Evolutionary conservation across 768 basidiomycete genomes (phyloP).

Genomic region (Tylopilus intermedius): DNA sequence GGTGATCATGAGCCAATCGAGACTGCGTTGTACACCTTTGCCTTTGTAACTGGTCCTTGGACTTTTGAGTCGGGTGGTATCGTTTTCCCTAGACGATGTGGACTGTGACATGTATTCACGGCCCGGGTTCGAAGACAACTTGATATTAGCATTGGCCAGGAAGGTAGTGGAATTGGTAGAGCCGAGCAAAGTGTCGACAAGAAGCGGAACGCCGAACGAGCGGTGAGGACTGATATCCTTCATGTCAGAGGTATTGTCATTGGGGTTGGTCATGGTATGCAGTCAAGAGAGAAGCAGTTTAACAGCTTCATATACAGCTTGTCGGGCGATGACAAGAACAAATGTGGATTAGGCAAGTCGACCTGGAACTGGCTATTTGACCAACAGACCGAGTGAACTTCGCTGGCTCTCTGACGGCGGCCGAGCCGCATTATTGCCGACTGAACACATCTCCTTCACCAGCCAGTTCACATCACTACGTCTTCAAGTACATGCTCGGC

Average conservation of each 20-base stretch:
- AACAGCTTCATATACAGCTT: slow-evolving; percentile 18
- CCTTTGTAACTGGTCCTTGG: slow-evolving; percentile 18
- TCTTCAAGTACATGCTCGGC: too few species aligned
- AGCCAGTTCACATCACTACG: too few species aligned
- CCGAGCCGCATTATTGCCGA: too few species aligned
- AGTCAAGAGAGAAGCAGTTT: slow-evolving; percentile 7
- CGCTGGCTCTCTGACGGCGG: not conserved
- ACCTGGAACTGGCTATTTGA: not conserved
- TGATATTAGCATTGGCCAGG: not conserved
- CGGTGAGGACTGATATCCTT: slow-evolving; percentile 16
- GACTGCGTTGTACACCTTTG: slow-evolving; percentile 13
- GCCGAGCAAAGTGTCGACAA: not conserved
- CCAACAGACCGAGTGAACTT: not conserved
- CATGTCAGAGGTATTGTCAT: slow-evolving; percentile 30
- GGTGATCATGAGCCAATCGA: slow-evolving; percentile 16
- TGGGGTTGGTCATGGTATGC: slow-evolving; percentile 23
- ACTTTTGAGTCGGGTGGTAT: not conserved
- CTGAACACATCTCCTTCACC: too few species aligned
- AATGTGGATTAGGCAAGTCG: slow-evolving; percentile 1
- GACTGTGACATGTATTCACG: not conserved
- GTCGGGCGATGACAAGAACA: slow-evolving; percentile 3
- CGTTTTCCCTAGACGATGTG: not conserved
- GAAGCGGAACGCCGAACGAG: not conserved
- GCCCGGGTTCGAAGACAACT: not conserved
- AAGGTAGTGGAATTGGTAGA: not conserved